A percentile compares a stretch with the other conserved stretches of the same genome.
Evolutionary conservation across 1,284 basidiomycete genomes (phyloP).

Genomic region (Gomphus sp.): DNA sequence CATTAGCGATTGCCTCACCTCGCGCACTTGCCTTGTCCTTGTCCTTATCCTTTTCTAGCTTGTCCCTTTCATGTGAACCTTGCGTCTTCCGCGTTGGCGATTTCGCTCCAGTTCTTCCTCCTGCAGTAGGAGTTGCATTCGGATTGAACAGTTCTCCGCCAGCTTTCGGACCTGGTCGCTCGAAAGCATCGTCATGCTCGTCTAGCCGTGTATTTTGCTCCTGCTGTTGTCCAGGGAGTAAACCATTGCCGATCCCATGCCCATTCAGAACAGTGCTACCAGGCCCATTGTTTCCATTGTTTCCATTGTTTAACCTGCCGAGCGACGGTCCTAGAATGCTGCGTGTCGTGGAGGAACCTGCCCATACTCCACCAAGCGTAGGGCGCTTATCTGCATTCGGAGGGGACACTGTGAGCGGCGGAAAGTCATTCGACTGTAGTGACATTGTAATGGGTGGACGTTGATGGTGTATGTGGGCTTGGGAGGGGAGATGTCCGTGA

Average conservation of each 20-base stretch:
- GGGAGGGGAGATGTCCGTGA: constrained; percentile 23
- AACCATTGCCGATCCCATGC: constrained; percentile 1
- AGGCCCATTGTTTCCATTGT: not conserved
- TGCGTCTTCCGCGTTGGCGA: constrained; percentile 8
- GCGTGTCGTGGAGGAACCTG: constrained; percentile 43
- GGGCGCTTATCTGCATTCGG: constrained; percentile 41
- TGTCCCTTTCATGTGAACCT: not conserved
- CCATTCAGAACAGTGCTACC: constrained; percentile 7
- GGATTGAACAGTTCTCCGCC: constrained; percentile 47
- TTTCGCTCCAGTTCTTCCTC: not conserved
- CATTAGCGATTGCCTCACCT: constrained; percentile 21
- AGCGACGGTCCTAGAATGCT: constrained; percentile 40
- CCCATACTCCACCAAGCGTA: constrained; percentile 55
- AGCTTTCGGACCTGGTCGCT: constrained; percentile 40
- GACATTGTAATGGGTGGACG: constrained; percentile 23
- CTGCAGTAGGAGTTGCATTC: constrained; percentile 23
- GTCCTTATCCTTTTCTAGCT: constrained; percentile 20
- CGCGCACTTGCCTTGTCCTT: constrained; percentile 17
- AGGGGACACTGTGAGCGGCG: constrained; percentile 41
- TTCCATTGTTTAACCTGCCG: constrained; percentile 10
- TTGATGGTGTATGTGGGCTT: constrained; percentile 18
- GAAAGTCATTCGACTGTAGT: constrained; percentile 61
- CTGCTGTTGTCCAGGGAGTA: constrained; percentile 13
- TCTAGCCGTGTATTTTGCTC: constrained; percentile 27
- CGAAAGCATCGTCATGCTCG: constrained; percentile 39